These are phyloP conservation scores for Mortierella alpina DNA, from an alignment of 192 early-diverging fungal species.

Conservation along the genomic window DNA sequence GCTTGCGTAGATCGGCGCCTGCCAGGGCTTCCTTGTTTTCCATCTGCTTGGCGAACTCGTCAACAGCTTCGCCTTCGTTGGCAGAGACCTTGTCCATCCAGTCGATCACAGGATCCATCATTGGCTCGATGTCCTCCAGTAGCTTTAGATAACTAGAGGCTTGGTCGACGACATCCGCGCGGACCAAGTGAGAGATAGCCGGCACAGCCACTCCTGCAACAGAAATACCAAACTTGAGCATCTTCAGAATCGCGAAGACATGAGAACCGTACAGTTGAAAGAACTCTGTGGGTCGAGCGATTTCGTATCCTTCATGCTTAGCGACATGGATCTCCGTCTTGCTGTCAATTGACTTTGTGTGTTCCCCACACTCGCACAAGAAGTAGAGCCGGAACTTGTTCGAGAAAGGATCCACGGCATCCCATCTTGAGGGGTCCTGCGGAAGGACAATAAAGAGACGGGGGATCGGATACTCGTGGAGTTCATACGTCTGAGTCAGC, in stretches of 20 bases:
- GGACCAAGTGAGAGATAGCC: constrained; percentile 13
- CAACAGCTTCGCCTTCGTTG: constrained; percentile 16
- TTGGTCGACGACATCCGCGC: constrained; percentile 7
- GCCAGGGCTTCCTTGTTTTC: constrained; percentile 16
- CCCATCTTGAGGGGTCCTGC: constrained; percentile 11
- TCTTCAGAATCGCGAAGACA: constrained; percentile 20
- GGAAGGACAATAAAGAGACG: constrained; percentile 24
- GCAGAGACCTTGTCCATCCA: constrained; percentile 18
- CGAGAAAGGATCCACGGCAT: constrained; percentile 6
- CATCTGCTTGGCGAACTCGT: constrained; percentile 3
- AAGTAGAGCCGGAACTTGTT: no score
- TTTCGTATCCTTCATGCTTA: constrained; percentile 27
- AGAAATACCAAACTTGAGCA: constrained; percentile 22
- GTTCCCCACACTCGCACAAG: constrained; percentile 38
- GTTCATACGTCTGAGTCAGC: constrained; percentile 13
- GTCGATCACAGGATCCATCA: constrained; percentile 16
- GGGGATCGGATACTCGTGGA: constrained; percentile 31
- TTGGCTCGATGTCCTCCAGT: constrained; percentile 4
- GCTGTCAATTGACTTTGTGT: constrained; percentile 14
- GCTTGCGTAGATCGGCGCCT: constrained; percentile 27
- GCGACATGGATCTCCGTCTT: constrained; percentile 20
- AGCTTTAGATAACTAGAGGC: neutral
- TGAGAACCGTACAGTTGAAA: constrained; percentile 15
- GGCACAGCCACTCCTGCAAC: constrained; percentile 14
- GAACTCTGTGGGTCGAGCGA: constrained; percentile 21